Base-by-base conservation (phyloP, 495 filamentous ascomycete species). In the Aspergillus carlsbadensis region DNA sequence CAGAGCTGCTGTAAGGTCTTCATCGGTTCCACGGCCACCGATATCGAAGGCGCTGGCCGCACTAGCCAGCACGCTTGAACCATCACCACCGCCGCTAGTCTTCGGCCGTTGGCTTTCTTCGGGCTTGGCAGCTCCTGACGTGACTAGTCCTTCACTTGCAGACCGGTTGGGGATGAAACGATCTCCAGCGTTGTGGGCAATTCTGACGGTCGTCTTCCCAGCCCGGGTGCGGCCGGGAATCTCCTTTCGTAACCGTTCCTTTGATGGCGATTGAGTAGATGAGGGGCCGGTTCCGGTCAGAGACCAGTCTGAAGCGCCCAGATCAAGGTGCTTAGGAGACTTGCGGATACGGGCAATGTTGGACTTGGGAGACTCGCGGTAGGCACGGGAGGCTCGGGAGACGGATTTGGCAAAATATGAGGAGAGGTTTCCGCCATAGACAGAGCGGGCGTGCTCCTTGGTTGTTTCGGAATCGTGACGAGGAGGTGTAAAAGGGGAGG, bases 101-200 rank as follows among this genome's bases (percentile, higher is more conserved):
- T 87, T 89, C 15, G 90, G 84, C 44, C 87, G 80, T 50, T 84
- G 79, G 66, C 77, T 83, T 31, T 90, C 87, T 60, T 84, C 76
- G 39, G 90, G 84, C 82, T 97, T 97, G 2, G 83, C 87, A 18
- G 89, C 86, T 43, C 92, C 91, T 47, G 81, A 84, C 37, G 88
- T 90, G 56, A 86, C 81, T 60, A 96, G 87, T 41, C 89, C 94
- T 40, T 96, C 94, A 75, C 91, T 93, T 44, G 92, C 90, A 15
- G 79, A 78, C 6, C 94, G 85, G 72, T 95, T 97, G 44, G 94
- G 94, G 61, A 98, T 98, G 79, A 97, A 98, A 40, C 94, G 87
- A 66, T 98, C 94, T n/a, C 84, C 92, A 24, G 85, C 85, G 54
- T 83, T 86, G 73, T 85, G 84, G 36, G 80, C 59, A 66, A 95